Evolutionary conservation across 1,139 yeast genomes (phyloP).

Genomic region (Saccharomyces hybrid): DNA sequence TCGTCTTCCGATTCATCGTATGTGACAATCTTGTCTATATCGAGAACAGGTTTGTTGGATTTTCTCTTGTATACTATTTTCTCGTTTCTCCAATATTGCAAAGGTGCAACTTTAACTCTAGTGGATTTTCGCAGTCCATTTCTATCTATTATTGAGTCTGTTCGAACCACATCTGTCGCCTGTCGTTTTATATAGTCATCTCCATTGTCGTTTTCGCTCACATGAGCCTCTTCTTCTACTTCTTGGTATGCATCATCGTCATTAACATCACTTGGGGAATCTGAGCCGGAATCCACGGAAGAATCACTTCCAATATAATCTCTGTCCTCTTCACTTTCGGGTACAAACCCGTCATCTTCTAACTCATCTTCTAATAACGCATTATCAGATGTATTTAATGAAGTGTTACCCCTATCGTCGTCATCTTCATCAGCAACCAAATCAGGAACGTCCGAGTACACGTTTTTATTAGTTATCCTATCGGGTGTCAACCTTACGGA

Average conservation of each 20-base stretch:
- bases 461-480: conserved; percentile 7
- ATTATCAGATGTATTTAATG: conserved; percentile 28
- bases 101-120: conserved; percentile 61
- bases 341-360: conserved; percentile 18
- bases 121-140: conserved; percentile 42
- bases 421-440: conserved; percentile 29
- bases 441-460: conserved; percentile 25
- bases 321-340: conserved; percentile 21
- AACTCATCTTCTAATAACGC: conserved; percentile 26
- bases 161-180: conserved; percentile 12
- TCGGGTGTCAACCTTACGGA: conserved; percentile 19
- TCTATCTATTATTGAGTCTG: conserved; percentile 11
- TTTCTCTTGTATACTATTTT: conserved; percentile 56
- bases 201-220: conserved; percentile 13
- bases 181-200: conserved; percentile 24
- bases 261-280: conserved; percentile 5
- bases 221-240: conserved; percentile 9
- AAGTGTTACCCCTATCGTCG: conserved; percentile 22
- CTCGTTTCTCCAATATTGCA: conserved; percentile 85
- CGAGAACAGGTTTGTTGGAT: conserved; percentile 46
- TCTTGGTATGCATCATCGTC: conserved; percentile 6
- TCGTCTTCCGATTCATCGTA: conserved; percentile 29
- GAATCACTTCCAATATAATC: conserved; percentile 21
- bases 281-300: conserved; percentile 5
- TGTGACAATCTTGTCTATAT: conserved; percentile 52